Percentiles rank a stretch among this genome's conserved stretches.
Conservation (phyloP, 768 basidiomycete species). For the Cyclocybe cylindracea region DNA sequence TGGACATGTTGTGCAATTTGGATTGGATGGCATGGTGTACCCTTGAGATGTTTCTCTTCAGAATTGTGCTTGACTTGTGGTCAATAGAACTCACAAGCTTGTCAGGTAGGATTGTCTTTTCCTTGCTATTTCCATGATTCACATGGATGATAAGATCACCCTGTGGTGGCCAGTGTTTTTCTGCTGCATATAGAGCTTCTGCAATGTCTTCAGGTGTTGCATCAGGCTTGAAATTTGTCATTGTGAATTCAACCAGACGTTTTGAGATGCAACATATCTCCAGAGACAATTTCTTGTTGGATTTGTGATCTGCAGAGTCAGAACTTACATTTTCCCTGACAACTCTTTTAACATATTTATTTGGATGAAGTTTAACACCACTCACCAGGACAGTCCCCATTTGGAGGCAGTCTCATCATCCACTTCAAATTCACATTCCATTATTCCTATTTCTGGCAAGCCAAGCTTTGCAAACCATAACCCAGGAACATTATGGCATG, state of each 20-base stretch:
- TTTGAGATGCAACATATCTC: slow-evolving; percentile 35
- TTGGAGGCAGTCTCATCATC: slow-evolving; percentile 32
- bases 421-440: slow-evolving; percentile 38
- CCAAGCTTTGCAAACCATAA: slow-evolving; percentile 40
- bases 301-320: neutral
- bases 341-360: neutral
- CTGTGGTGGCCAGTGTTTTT: slow-evolving; percentile 44
- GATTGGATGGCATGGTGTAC: slow-evolving; percentile 9
- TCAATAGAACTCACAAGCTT: slow-evolving; percentile 1
- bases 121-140: slow-evolving; percentile 35
- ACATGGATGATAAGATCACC: slow-evolving; percentile 47
- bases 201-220: slow-evolving; percentile 24
- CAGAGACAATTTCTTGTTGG: slow-evolving; percentile 27
- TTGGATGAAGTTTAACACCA: neutral
- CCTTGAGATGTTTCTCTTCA: slow-evolving; percentile 4
- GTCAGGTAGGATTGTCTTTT: slow-evolving; percentile 42
- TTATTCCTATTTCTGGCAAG: slow-evolving; percentile 28
- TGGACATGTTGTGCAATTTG: slow-evolving; percentile 38
- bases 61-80: neutral
- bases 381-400: slow-evolving; percentile 30
- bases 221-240: slow-evolving; percentile 14
- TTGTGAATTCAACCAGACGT: slow-evolving; percentile 19
- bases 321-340: neutral
- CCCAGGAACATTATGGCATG: slow-evolving; percentile 40
- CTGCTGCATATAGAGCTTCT: slow-evolving; percentile 20